Percentiles rank a stretch among this genome's conserved stretches.
phyloP scores from a whole-genome alignment of 371 early-diverging fungal species.

The Syncephalastrum monosporum region DNA sequence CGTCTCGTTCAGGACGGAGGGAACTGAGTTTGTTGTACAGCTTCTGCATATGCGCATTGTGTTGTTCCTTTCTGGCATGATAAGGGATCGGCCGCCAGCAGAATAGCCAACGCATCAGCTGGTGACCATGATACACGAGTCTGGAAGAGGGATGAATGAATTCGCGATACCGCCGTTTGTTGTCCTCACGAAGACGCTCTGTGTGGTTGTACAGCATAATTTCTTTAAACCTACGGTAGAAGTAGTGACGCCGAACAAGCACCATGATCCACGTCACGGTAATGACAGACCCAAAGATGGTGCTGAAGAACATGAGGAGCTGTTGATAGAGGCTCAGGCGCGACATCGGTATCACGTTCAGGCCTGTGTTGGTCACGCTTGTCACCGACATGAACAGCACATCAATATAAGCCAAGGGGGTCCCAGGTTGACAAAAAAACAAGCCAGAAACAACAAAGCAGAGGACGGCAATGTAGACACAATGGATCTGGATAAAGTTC shows the following conservation, averaged over 20 bases:
- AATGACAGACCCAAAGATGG: slow-evolving; percentile 34
- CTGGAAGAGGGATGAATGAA: too few species aligned
- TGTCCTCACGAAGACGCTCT: slow-evolving; percentile 22
- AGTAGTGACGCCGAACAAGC: slow-evolving; percentile 38
- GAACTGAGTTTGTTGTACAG: too few species aligned
- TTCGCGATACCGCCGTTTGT: slow-evolving; percentile 4
- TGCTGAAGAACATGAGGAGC: slow-evolving; percentile 20
- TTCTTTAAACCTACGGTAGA: slow-evolving; percentile 35
- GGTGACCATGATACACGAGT: too few species aligned
- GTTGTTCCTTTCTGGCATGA: too few species aligned
- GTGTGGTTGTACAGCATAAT: slow-evolving; percentile 27
- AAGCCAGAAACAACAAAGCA: slow-evolving; percentile 30
- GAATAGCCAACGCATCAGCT: not conserved
- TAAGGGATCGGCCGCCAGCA: not conserved
- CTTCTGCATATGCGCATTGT: too few species aligned
- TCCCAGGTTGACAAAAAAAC: slow-evolving; percentile 33
- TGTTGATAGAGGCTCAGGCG: slow-evolving; percentile 32
- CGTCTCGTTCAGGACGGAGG: too few species aligned
- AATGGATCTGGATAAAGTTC: slow-evolving; percentile 37
- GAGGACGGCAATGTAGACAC: slow-evolving; percentile 21
- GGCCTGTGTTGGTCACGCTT: slow-evolving; percentile 31
- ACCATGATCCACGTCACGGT: slow-evolving; percentile 30
- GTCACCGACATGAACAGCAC: slow-evolving; percentile 37
- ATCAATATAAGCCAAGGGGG: slow-evolving; percentile 32
- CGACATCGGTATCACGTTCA: slow-evolving; percentile 39